A percentile compares a stretch with the other conserved stretches of the same genome.
Evolutionary conservation across 495 filamentous ascomycete genomes (phyloP).

Genomic region (Parathielavia hyrcaniae): DNA sequence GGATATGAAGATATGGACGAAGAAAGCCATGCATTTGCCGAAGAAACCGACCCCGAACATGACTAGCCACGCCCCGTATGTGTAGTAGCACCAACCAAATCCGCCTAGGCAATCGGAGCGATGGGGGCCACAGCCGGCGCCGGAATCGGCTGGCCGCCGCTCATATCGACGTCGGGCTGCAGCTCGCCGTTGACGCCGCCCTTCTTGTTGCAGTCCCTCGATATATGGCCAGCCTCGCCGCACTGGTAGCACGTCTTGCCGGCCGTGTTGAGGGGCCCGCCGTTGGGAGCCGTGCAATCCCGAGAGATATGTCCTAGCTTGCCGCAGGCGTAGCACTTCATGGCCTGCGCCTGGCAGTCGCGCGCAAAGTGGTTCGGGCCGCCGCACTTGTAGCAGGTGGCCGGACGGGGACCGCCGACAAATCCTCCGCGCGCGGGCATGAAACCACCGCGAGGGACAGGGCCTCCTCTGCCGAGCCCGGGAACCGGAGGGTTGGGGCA

Average conservation of each 20-base stretch:
- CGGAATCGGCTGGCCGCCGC: constrained; percentile 22
- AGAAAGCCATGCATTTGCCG: constrained; percentile 14
- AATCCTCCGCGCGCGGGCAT: constrained; percentile 40
- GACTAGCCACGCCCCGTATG: constrained; percentile 1
- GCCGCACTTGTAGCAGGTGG: constrained; percentile 99
- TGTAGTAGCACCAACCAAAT: neutral
- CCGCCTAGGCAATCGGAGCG: constrained; percentile 33
- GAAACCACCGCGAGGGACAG: constrained; percentile 62
- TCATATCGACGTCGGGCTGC: constrained; percentile 30
- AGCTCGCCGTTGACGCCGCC: constrained; percentile 44
- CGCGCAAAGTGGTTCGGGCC: constrained; percentile 98
- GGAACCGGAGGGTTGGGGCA: constrained; percentile 66
- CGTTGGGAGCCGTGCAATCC: constrained; percentile 96
- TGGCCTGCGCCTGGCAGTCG: constrained; percentile 98
- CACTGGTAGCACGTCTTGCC: constrained; percentile 99
- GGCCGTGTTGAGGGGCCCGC: constrained; percentile 87
- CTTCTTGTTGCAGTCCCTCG: constrained; percentile 78
- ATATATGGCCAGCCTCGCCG: constrained; percentile 92
- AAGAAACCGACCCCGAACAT: constrained; percentile 5
- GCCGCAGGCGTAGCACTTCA: constrained; percentile 99
- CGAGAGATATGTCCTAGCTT: constrained; percentile 97
- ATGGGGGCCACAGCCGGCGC: constrained; percentile 24
- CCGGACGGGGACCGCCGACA: constrained; percentile 60
- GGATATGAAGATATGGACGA: constrained; percentile 6
- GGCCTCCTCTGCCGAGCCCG: constrained; percentile 58